Evolutionary conservation across 2,329 filamentous ascomycete genomes (phyloP), one percentile per base, ranked within the genome.

Genomic region (Rasamsonia emersonii): DNA sequence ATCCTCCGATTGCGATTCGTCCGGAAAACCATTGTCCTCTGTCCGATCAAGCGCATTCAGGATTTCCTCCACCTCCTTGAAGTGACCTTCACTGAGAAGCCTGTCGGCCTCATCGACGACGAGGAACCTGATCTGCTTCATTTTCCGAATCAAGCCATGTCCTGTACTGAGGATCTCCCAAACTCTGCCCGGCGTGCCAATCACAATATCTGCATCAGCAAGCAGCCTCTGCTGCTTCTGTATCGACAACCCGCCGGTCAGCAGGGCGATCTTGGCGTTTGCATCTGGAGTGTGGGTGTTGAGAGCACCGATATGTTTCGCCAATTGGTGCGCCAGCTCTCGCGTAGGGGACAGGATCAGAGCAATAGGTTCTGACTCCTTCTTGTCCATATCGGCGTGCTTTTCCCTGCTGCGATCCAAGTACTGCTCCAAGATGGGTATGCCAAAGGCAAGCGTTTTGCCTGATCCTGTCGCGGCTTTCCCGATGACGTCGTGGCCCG

Each of bases 401-500:
- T 47, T 46, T 27, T 46, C 43, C 3, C 42, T 42, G 32, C 55
- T 57, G 35, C 52, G 51, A 38, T 73, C 71, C 5, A 98, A 61
- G 68, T 81, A 95, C 34, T 73, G 71, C 57, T 98, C 88, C 7
- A 96, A 67, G 35, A 98, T 91, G 0, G 91, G 91, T 40, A 98
- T 86, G 1, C 82, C 86, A 57, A 94, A 98, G 0, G 91, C 89
- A 26, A 98, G 66, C 0, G 91, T 98, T 62, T 98, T 98, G 46
- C 91, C 91, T 9, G 91, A 96, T 43, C 91, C 91, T 0, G 91
- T 98, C 8, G 89, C 82, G 2, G 91, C 91, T 62, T 98, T 98
- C 24, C 91, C 91, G 42, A 98, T 82, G 10, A 96, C 81, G 58
- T 98, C 89, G 53, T 84, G 82, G 0, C 89, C 89, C 4, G 76